Evolutionary conservation across 805 yeast species (phyloP).

Genomic region (Hanseniaspora meyeri): DNA sequence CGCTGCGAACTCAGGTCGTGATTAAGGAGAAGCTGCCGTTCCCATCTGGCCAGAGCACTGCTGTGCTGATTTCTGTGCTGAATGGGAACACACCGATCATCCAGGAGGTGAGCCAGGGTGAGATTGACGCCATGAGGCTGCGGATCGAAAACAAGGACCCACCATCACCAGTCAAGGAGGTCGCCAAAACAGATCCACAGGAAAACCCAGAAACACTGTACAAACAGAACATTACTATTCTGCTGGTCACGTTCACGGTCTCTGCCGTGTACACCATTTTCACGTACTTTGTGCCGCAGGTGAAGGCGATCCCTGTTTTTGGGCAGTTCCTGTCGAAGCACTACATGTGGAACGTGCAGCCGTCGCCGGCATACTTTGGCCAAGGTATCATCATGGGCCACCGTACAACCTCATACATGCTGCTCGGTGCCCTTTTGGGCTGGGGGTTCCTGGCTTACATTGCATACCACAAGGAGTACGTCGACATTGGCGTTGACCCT

Average conservation of each 20-base stretch:
- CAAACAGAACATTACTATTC: conserved; percentile 45
- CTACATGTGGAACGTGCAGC: conserved; percentile 81
- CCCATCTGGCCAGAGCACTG: conserved; percentile 95
- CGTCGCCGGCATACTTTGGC: conserved; percentile 94
- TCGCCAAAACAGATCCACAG: background rate
- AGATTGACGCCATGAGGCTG: conserved; percentile 21
- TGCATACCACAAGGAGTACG: conserved; percentile 64
- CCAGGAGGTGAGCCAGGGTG: conserved; percentile 24
- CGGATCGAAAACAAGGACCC: conserved; percentile 16
- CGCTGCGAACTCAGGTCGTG: conserved; percentile 73
- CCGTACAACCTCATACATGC: conserved; percentile 81
- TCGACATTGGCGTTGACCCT: conserved; percentile 65
- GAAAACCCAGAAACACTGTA: conserved; percentile 24
- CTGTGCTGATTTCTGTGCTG: conserved; percentile 76
- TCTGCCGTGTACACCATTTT: conserved; percentile 63
- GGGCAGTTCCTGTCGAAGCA: conserved; percentile 49
- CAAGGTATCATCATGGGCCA: conserved; percentile 97
- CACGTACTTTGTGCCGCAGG: conserved; percentile 60
- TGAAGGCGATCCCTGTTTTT: conserved; percentile 62
- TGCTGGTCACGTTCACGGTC: conserved; percentile 47
- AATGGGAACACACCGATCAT: conserved; percentile 49
- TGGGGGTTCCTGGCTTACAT: conserved; percentile 88
- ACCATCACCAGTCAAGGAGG: background rate
- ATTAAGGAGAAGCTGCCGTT: conserved; percentile 79
- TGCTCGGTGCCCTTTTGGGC: conserved; percentile 77